A percentile compares a stretch with the other conserved stretches of the same genome.
Evolutionary conservation across 2,329 filamentous ascomycete genomes (phyloP).

Genomic region (Phyllosticta capitalensis): DNA sequence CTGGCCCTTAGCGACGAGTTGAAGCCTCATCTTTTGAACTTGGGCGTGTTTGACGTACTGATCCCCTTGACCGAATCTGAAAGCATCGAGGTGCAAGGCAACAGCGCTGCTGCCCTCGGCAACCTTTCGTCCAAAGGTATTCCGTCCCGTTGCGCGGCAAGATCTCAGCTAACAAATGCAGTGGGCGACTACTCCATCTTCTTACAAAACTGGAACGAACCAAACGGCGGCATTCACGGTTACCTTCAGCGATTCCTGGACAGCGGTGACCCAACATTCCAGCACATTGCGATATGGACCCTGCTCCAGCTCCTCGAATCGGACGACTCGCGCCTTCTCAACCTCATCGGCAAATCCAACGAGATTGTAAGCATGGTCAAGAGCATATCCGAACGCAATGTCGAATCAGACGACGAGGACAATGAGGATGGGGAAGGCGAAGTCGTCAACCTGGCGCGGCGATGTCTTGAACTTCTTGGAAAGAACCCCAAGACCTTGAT

Average conservation of each 20-base stretch:
- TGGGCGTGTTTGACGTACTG: constrained; percentile 92
- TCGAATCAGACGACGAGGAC: constrained; percentile 78
- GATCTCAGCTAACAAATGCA: constrained; percentile 33
- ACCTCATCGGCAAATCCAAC: constrained; percentile 78
- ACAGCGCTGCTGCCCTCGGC: constrained; percentile 89
- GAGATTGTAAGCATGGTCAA: constrained; percentile 90
- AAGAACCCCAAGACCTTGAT: constrained; percentile 72
- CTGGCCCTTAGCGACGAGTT: constrained; percentile 91
- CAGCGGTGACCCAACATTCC: constrained; percentile 92
- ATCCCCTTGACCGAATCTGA: constrained; percentile 92
- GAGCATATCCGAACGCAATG: constrained; percentile 77
- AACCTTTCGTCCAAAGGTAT: constrained; percentile 95
- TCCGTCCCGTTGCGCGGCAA: background rate
- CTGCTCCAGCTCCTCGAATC: constrained; percentile 91
- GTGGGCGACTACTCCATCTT: constrained; percentile 97
- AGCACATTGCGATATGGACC: constrained; percentile 99
- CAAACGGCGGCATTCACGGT: constrained; percentile 88
- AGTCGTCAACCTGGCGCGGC: constrained; percentile 80
- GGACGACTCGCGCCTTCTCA: constrained; percentile 81
- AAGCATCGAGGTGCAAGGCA: constrained; percentile 96
- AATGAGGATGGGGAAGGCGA: constrained; percentile 88
- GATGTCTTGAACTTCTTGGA: constrained; percentile 78
- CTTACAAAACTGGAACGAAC: constrained; percentile 85
- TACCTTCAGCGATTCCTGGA: constrained; percentile 89
- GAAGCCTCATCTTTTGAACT: constrained; percentile 78